phyloP scores from a whole-genome alignment of 78 protist species.

The Chrysochromulina tobinii region DNA sequence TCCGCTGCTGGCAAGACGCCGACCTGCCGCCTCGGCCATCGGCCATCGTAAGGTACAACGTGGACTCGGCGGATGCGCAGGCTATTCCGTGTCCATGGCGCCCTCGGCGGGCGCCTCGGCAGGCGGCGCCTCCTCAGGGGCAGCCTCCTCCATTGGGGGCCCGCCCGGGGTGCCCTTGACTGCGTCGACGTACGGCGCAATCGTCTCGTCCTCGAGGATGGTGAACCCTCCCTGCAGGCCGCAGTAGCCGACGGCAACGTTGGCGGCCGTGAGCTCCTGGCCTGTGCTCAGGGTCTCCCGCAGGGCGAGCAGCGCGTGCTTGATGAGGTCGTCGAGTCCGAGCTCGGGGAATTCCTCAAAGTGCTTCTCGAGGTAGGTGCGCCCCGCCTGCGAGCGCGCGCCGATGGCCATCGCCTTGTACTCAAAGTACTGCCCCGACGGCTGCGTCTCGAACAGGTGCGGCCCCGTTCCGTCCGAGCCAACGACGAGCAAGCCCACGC shows the following conservation, averaged over 20 bases:
- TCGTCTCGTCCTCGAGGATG: neutral
- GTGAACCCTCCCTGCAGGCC: neutral
- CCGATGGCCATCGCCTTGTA: slow-evolving; percentile 94
- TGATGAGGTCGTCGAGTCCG: slow-evolving; percentile 76
- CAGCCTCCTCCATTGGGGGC: neutral
- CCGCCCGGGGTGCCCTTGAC: neutral
- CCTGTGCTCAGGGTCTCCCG: slow-evolving; percentile 61
- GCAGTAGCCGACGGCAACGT: neutral
- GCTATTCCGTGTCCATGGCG: neutral
- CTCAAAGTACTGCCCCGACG: slow-evolving; percentile 91
- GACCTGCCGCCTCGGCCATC: too few relatives aligned
- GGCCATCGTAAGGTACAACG: too few relatives aligned
- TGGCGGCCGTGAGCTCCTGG: slow-evolving; percentile 12
- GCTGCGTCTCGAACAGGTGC: slow-evolving; percentile 86
- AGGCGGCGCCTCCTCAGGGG: neutral
- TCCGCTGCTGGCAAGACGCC: too few relatives aligned
- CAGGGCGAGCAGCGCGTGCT: slow-evolving; percentile 88
- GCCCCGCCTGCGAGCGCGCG: slow-evolving; percentile 75
- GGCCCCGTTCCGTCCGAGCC: slow-evolving; percentile 85
- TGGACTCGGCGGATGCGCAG: too few relatives aligned
- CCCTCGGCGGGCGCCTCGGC: neutral
- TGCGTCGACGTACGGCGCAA: neutral
- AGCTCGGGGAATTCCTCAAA: slow-evolving; percentile 60
- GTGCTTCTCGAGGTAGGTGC: slow-evolving; percentile 93
- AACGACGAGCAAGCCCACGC: slow-evolving; percentile 94